Base-by-base conservation (phyloP, 805 yeast species). In the Metschnikowia arizonensis region DNA sequence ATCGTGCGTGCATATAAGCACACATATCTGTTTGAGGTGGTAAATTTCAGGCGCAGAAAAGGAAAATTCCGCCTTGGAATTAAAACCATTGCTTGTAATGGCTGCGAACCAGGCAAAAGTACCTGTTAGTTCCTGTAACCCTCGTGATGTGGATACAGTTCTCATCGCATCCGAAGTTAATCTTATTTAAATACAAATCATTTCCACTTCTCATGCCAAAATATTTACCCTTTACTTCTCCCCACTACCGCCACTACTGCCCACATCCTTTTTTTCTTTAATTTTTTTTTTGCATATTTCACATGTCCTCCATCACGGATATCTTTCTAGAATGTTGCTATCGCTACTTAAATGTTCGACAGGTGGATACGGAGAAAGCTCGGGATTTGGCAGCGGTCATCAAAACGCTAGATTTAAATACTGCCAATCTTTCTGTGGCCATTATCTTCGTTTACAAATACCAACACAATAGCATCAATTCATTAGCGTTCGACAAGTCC, bases 371-470 rank as follows among this genome's bases (percentile, higher is more conserved):
- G 10, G 29, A 18, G 14, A 33, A 38, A 12, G 38, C 40, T 34
- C 29, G 19, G 4, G 54, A 50, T 24, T 34, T 54, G 35, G 51
- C 51, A 25, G 31, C 28, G 9, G 55, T 47, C 10, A 54, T 54
- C 30, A 39, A 44, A 7, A 44, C 54, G n/a, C 48, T 54, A 21
- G 58, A 54, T 28, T 50, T 54, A 18, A 44, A 48, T 17, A 43
- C 54, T 2, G 46, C 50, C 30, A 54, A 53, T 18, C 45, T 54
- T 21, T 55, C 52, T 4, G 48, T 52, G 26, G 52, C 54, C 4
- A 44, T 54, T 23, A 43, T 54, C 3, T 48, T 53, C 30, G 50
- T 54, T 23, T 31, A 45, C 31, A 45, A 45, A 14, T 53, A 50
- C 48, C 43, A 33, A 28, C 32, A 24, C 24, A 54, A 54, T 29